Percentiles rank a stretch among this genome's conserved stretches.
Conservation (phyloP, 768 basidiomycete genomes). For the Tylopilus sp. region DNA sequence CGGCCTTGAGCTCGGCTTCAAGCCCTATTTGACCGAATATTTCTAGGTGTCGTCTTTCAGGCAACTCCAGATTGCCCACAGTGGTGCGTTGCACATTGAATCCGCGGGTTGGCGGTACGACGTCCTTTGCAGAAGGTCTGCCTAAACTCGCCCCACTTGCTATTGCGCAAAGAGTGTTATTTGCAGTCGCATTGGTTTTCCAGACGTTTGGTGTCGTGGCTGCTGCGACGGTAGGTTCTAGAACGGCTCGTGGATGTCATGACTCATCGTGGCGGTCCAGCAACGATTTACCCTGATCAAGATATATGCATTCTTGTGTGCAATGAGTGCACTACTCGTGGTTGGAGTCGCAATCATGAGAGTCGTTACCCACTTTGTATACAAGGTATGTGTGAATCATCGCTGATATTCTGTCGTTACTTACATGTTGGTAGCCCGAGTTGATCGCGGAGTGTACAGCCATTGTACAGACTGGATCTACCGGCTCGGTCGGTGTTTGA, state of each 20-base stretch:
- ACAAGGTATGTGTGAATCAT: constrained; percentile 49
- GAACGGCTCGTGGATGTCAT: not conserved
- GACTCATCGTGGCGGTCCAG: constrained; percentile 30
- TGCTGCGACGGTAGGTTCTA: constrained; percentile 44
- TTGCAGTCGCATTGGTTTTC: constrained; percentile 47
- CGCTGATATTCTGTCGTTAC: not conserved
- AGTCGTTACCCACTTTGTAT: constrained; percentile 60
- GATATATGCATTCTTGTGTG: constrained; percentile 52
- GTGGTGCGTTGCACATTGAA: constrained; percentile 38
- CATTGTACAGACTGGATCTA: constrained; percentile 33
- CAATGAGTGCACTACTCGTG: constrained; percentile 45
- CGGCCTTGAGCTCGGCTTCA: not conserved
- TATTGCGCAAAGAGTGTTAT: constrained; percentile 59
- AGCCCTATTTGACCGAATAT: not conserved
- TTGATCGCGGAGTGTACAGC: constrained; percentile 55
- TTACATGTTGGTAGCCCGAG: constrained; percentile 40
- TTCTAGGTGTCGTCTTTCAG: constrained; percentile 61
- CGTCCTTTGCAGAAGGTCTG: constrained; percentile 35
- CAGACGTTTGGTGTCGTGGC: constrained; percentile 55
- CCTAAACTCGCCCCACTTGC: constrained; percentile 50
- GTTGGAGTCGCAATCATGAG: constrained; percentile 51
- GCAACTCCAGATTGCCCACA: constrained; percentile 44
- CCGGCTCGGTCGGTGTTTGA: constrained; percentile 31
- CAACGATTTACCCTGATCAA: constrained; percentile 54
- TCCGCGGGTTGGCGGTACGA: not conserved